These are phyloP conservation scores for Pleurotus pulmonarius DNA, from an alignment of 768 basidiomycete species.

Conservation along the genomic window DNA sequence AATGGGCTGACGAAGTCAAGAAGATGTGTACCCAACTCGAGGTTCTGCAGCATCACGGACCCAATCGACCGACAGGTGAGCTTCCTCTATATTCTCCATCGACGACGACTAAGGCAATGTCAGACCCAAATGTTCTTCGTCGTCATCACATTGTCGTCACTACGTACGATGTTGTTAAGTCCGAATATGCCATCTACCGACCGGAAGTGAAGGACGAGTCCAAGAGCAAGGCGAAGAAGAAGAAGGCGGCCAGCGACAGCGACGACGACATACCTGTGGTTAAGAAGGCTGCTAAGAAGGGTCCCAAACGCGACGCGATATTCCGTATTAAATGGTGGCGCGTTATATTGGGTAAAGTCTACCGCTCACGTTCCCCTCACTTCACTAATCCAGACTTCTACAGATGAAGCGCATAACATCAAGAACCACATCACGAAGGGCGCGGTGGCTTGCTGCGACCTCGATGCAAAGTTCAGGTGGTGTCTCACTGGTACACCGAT, in stretches of 20 bases:
- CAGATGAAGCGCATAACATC: conserved; percentile 94
- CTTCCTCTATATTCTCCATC: no score
- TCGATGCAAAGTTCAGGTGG: conserved; percentile 83
- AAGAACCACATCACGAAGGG: conserved; percentile 82
- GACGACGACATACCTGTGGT: conserved; percentile 22
- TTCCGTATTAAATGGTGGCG: conserved; percentile 82
- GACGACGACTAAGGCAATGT: no score
- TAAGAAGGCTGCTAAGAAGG: conserved; percentile 37
- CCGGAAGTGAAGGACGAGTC: conserved; percentile 51
- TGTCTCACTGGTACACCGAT: conserved; percentile 84
- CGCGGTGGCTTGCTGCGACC: conserved; percentile 72
- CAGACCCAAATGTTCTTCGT: conserved; percentile 53
- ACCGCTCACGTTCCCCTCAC: background rate
- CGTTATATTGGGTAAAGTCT: conserved; percentile 70
- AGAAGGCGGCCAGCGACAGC: conserved; percentile 33
- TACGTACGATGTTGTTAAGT: conserved; percentile 80
- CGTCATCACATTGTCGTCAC: conserved; percentile 77
- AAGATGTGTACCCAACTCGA: conserved; percentile 64
- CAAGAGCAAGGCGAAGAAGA: conserved; percentile 37
- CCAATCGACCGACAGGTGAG: conserved; percentile 65
- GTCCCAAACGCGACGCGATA: conserved; percentile 54
- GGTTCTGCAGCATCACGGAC: conserved; percentile 84
- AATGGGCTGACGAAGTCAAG: conserved; percentile 86
- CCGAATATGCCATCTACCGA: conserved; percentile 61
- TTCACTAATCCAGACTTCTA: background rate